A percentile compares a stretch with the other conserved stretches of the same genome.
Conservation (phyloP, 352 stramenopile genomes). For the Pythium plurisporium region DNA sequence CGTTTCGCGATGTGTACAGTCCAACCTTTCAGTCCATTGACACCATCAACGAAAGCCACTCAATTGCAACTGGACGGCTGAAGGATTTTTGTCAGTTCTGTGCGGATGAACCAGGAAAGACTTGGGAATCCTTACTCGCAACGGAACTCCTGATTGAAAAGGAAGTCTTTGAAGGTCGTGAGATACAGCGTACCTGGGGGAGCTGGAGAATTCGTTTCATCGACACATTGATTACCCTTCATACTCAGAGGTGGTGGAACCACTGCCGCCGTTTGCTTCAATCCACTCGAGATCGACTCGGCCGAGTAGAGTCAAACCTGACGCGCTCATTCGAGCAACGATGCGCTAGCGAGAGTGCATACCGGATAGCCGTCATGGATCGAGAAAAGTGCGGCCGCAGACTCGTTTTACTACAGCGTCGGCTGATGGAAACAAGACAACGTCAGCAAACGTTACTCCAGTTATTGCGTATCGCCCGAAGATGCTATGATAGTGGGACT, state of each 20-base stretch:
- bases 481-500: conserved; percentile 24
- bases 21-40: neutral
- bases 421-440: conserved; percentile 17
- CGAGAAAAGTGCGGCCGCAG: conserved; percentile 21
- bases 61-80: neutral
- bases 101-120: neutral
- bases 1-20: no score
- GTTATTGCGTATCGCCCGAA: conserved; percentile 20
- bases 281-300: conserved; percentile 11
- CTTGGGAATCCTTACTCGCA: conserved; percentile 10
- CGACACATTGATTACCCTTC: conserved; percentile 7
- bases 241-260: conserved; percentile 10
- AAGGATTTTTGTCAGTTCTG: conserved; percentile 19
- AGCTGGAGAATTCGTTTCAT: conserved; percentile 29
- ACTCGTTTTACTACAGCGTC: conserved; percentile 14
- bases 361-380: conserved; percentile 15
- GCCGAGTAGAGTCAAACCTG: neutral
- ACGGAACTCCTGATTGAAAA: conserved; percentile 5
- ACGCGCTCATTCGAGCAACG: conserved; percentile 7
- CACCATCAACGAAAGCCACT: neutral
- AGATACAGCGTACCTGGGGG: neutral
- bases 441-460: conserved; percentile 20
- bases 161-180: conserved; percentile 3
- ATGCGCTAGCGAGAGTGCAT: conserved; percentile 3
- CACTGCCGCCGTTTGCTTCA: conserved; percentile 5